Percentiles rank a stretch among this genome's conserved stretches.
These are phyloP conservation scores for Lasiosphaeria miniovina DNA, from an alignment of 495 filamentous ascomycete species.

Conservation along the genomic window DNA sequence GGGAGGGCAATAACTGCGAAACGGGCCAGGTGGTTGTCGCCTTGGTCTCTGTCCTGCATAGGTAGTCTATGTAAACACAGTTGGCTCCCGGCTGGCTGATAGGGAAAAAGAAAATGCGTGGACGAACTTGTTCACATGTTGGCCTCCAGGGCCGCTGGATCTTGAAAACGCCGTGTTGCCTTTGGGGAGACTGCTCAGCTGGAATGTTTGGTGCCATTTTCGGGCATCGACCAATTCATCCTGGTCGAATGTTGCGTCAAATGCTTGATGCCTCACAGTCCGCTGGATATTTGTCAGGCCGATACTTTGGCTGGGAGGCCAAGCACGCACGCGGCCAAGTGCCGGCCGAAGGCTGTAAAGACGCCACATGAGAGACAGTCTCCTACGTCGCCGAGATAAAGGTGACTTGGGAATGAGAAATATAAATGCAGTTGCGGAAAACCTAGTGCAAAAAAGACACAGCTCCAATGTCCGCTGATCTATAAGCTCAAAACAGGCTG, in stretches of 20 bases:
- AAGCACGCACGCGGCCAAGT: too few species aligned
- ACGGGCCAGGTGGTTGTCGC: constrained; percentile 69
- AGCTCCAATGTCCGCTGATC: too few species aligned
- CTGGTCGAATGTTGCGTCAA: constrained; percentile 42
- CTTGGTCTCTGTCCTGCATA: constrained; percentile 80
- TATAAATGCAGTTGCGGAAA: too few species aligned
- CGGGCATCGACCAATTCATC: constrained; percentile 68
- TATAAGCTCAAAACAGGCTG: too few species aligned
- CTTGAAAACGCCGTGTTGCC: constrained; percentile 72
- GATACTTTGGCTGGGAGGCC: too few species aligned
- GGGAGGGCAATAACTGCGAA: constrained; percentile 51
- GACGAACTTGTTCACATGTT: constrained; percentile 94
- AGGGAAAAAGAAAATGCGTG: constrained; percentile 6
- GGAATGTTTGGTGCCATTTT: constrained; percentile 69
- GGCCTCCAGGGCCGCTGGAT: constrained; percentile 90
- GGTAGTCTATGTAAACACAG: neutral
- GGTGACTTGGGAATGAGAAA: too few species aligned
- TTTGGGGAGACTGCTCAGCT: constrained; percentile 60
- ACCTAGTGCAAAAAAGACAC: too few species aligned
- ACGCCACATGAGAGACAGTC: neutral
- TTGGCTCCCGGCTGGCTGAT: neutral
- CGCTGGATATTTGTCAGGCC: constrained; percentile 10
- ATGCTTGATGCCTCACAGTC: constrained; percentile 35
- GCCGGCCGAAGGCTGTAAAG: too few species aligned
- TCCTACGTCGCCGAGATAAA: too few species aligned